Evolutionary conservation across 139 green algal species (phyloP).

Genomic region (Chlorella sp.): DNA sequence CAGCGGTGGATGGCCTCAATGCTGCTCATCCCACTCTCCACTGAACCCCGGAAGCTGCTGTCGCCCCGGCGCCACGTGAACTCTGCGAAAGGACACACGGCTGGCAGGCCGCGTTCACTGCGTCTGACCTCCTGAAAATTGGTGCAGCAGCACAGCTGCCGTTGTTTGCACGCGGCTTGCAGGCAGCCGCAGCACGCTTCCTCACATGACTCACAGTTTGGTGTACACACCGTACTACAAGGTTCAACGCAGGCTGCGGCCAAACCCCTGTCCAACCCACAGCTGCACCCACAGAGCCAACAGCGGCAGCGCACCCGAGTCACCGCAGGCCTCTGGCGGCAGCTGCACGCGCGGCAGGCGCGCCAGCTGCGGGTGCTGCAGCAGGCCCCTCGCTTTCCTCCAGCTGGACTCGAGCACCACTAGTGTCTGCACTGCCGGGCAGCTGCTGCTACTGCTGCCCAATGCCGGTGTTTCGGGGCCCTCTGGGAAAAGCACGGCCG

Average conservation of each 20-base stretch:
- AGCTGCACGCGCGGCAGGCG: conserved; percentile 23
- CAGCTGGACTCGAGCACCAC: conserved; percentile 34
- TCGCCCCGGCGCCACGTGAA: conserved; percentile 25
- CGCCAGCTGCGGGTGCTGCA: conserved; percentile 4
- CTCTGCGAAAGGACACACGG: too few relatives aligned
- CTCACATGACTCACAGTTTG: too few relatives aligned
- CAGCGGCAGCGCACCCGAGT: too few relatives aligned
- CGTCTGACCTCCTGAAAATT: too few relatives aligned
- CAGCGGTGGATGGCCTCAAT: conserved; percentile 24
- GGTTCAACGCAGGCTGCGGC: too few relatives aligned
- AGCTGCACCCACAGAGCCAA: too few relatives aligned
- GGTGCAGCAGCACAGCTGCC: too few relatives aligned
- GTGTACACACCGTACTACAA: too few relatives aligned
- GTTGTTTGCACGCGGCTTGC: too few relatives aligned
- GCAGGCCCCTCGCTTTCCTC: conserved; percentile 20
- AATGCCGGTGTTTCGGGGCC: neutral
- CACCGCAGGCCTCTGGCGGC: neutral
- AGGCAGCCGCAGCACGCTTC: too few relatives aligned
- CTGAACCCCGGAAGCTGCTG: conserved; percentile 5
- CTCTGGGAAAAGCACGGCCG: conserved; percentile 6
- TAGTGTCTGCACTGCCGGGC: neutral
- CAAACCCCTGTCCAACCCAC: too few relatives aligned
- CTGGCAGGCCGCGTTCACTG: too few relatives aligned
- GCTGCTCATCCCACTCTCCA: conserved; percentile 21
- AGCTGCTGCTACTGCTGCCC: neutral